Evolutionary conservation across 441 rosid species (phyloP).

Genomic region (Biscutella laevigata): DNA sequence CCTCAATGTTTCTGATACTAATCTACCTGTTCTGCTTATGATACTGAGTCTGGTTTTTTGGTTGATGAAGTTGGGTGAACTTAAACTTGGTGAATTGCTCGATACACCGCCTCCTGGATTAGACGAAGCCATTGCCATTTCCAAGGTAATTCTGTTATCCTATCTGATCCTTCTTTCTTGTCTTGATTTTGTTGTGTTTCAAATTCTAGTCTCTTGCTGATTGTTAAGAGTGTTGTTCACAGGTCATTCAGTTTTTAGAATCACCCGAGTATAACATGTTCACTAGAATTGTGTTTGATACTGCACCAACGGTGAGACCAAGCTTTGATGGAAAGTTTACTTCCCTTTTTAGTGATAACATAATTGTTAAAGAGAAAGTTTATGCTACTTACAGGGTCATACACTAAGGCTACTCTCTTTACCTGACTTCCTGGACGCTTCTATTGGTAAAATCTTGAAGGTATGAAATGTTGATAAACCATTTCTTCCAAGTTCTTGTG

Average conservation of each 20-base stretch:
- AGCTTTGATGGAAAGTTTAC: not conserved
- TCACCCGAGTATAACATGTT: constrained; percentile 80
- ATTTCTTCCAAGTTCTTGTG: not conserved
- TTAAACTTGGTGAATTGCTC: constrained; percentile 76
- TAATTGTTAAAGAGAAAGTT: constrained; percentile 9
- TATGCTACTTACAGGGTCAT: constrained; percentile 59
- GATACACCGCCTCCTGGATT: constrained; percentile 96
- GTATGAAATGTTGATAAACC: constrained; percentile 27
- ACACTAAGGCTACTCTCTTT: constrained; percentile 79
- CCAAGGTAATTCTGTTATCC: constrained; percentile 42
- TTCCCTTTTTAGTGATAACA: not conserved
- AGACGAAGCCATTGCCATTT: constrained; percentile 93
- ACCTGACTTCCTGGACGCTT: constrained; percentile 90
- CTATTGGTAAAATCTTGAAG: constrained; percentile 94
- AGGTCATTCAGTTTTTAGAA: constrained; percentile 96
- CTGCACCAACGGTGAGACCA: constrained; percentile 93
- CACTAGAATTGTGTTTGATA: constrained; percentile 86
- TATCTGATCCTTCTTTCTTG: not conserved
- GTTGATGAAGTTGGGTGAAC: constrained; percentile 62
- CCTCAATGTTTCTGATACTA: not conserved
- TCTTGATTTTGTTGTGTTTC: not conserved
- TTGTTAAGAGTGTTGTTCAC: constrained; percentile 17
- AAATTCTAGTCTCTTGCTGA: constrained; percentile 18
- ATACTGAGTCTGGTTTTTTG: not conserved
- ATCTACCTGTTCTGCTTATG: not conserved